Conservation (phyloP, 495 filamentous ascomycete species). For the Penicillium coffeae region DNA sequence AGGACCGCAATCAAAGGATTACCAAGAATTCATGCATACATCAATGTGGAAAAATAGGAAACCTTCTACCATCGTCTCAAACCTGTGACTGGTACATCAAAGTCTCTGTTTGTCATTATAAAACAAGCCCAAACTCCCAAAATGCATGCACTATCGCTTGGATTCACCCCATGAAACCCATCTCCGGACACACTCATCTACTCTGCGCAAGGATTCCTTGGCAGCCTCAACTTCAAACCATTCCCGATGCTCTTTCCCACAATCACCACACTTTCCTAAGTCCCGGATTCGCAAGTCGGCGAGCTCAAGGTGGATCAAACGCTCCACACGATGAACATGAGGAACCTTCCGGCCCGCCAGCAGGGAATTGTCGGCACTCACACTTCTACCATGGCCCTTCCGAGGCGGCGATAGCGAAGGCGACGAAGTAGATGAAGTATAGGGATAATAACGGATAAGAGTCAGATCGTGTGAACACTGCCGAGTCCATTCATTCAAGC, state of each 20-base stretch:
- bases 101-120: too few species aligned
- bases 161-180: constrained; percentile 81
- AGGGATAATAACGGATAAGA: constrained; percentile 88
- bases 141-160: background rate
- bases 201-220: constrained; percentile 61
- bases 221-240: constrained; percentile 92
- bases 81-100: too few species aligned
- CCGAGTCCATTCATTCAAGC: constrained; percentile 85
- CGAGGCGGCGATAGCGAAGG: constrained; percentile 26
- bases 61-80: too few species aligned
- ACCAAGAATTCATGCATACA: too few species aligned
- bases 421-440: constrained; percentile 55
- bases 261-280: constrained; percentile 66
- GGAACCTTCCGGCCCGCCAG: constrained; percentile 66
- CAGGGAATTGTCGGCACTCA: constrained; percentile 3
- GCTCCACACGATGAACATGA: constrained; percentile 83
- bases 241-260: constrained; percentile 85
- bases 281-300: constrained; percentile 63
- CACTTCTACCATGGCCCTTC: constrained; percentile 2
- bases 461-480: constrained; percentile 88
- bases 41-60: too few species aligned
- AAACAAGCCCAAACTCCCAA: too few species aligned
- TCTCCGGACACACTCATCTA: constrained; percentile 80
- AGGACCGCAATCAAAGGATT: too few species aligned
- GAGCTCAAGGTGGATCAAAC: constrained; percentile 87